Base-by-base conservation (phyloP, 2,329 filamentous ascomycete species). In the Alternaria dauci region DNA sequence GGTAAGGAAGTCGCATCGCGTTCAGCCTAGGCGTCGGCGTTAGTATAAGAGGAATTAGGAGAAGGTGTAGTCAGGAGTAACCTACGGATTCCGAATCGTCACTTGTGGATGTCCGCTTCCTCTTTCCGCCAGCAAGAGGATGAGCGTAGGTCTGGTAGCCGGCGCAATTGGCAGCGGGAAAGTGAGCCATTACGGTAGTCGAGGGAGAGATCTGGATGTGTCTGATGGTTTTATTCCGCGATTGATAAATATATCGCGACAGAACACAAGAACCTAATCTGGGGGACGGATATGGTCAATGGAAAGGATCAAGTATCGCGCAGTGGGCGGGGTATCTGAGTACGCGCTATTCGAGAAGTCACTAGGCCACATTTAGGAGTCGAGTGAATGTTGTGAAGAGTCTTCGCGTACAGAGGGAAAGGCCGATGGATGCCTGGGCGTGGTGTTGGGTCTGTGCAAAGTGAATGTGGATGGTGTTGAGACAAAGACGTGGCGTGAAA, bases 401-500 rank as follows among this genome's bases (percentile, higher is more conserved):
- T n/a, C n/a, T 38, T 18, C 7, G 34, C 34, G 34, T 38, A 2
- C 8, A 38, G 16, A 38, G 34, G 14, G 34, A 38, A 38, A 38
- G 34, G 34, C 14, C 6, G 32, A 38, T 38, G 6, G 12, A 4
- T 18, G n/a, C 0, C 34, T 38, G 1, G 16, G 34, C 16, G 34
- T 48, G 23, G 38, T 50, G 44, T 43, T 11, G 26, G 46, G 39
- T 32, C 51, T n/a, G 51, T 62, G 55, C 55, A 8, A 42, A 14
- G 52, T 32, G 25, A 39, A 14, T 47, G 26, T 36, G 30, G 20
- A n/a, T 38, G 23, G 23, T n/a, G 14, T 41, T 9, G 28, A 30
- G 34, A 59, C 39, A 62, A 58, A 59, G 56, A 54, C 38, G 18
- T 32, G 8, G 39, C 12, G 6, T 61, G 46, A 44, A 55, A 50